These are phyloP conservation scores for Boletus patriciae DNA, from an alignment of 768 basidiomycete genomes.

Conservation along the genomic window DNA sequence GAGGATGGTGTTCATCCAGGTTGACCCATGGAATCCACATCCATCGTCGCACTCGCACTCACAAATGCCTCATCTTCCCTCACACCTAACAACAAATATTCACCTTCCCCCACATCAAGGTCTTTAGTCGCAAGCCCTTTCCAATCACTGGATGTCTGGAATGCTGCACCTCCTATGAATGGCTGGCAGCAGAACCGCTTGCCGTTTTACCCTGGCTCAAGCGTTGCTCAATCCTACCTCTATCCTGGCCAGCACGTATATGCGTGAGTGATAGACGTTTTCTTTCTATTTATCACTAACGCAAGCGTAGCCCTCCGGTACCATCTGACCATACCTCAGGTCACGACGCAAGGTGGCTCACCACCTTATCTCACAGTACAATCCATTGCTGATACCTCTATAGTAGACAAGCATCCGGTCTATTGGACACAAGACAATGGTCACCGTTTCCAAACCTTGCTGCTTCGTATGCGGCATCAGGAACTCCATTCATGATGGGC, in stretches of 20 bases:
- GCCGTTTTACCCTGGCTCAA: neutral
- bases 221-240: neutral
- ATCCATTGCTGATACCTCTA: neutral
- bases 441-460: neutral
- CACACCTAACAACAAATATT: too few relatives aligned
- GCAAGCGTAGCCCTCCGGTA: neutral
- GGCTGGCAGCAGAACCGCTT: neutral
- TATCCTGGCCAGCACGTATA: neutral
- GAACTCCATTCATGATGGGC: too few relatives aligned
- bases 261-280: neutral
- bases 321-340: too few relatives aligned
- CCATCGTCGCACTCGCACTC: neutral
- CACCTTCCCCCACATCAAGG: too few relatives aligned
- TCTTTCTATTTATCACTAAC: neutral
- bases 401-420: neutral
- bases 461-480: neutral
- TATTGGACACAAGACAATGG: neutral
- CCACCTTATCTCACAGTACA: too few relatives aligned
- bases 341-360: neutral
- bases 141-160: too few relatives aligned
- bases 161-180: neutral
- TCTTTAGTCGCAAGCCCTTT: neutral
- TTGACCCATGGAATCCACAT: neutral
- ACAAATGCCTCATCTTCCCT: neutral
- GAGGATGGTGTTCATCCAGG: neutral